Base-by-base conservation (phyloP, 148 eudicot species). In the Chenopodium album region DNA sequence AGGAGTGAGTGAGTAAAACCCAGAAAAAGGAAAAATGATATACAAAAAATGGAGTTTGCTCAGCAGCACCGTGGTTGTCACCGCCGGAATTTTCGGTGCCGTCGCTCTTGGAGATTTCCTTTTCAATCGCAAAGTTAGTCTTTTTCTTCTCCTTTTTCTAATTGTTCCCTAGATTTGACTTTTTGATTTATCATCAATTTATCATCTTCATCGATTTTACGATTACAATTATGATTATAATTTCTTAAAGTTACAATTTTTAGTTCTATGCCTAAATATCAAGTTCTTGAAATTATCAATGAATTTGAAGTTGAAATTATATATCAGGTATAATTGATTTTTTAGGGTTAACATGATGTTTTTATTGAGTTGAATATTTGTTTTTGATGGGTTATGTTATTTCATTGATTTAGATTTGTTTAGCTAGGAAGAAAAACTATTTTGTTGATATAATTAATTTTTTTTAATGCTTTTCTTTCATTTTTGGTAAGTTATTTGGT, bases 31-130 rank as follows among this genome's bases (percentile, higher is more conserved):
- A 11, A 73, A 48, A 41, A 73, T 73, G 76, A 73, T 73, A 7
- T 73, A 73, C 76, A 73, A 60, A 73, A 73, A 73, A 10, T 73
- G 76, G 76, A 73, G 76, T 73, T 47, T 73, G 76, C 59, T 73
- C 14, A 73, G 76, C 76, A 9, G 76, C 76, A 73, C 76, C 31
- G 59, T 34, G 1, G 59, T 73, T 0, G 10, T 22, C 59, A 73
- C 76, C 59, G 50, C 20, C 31, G 76, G 56, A 9, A 47, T 73
- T 34, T 2, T 47, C 1, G 32, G 59, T 19, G 32, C 76, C 2
- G 31, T 73, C 32, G 59, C 14, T 2, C 10, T 73, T 2, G 59
- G 59, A 17, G 48, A 73, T 23, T 20, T 73, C 16, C 19, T 73
- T 9, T 23, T 73, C n/a, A 8, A 4, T 73, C 76, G 12, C 1